Conservation (phyloP, 176 grass and related monocot genomes). For the maize (Zea mays) region DNA sequence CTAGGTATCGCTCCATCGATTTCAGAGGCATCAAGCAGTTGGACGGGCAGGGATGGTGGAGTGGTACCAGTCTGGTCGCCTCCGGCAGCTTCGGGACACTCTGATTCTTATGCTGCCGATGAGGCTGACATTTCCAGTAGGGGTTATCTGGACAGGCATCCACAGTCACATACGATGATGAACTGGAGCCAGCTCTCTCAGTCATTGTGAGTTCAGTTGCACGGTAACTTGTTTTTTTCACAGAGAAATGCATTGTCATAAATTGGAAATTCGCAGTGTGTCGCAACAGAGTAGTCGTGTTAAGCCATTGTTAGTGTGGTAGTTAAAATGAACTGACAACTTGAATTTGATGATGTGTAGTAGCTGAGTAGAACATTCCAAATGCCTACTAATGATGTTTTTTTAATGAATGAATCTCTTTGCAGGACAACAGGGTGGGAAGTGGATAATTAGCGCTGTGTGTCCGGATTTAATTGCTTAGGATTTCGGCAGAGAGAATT, state of each 20-base stretch:
- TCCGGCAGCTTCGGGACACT: slow-evolving; percentile 56
- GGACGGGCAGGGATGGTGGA: slow-evolving; percentile 77
- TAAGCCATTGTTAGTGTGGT: background rate
- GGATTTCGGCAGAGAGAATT: slow-evolving; percentile 26
- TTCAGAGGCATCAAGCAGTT: slow-evolving; percentile 75
- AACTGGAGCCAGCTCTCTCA: slow-evolving; percentile 85
- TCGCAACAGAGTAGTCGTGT: background rate
- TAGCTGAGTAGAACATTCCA: slow-evolving; percentile 16
- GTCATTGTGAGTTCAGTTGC: slow-evolving; percentile 64
- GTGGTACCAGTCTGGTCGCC: slow-evolving; percentile 93
- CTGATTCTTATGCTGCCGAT: slow-evolving; percentile 56
- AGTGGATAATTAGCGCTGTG: slow-evolving; percentile 41
- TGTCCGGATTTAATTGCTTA: slow-evolving; percentile 52
- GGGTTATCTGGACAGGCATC: slow-evolving; percentile 66
- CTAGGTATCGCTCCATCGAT: slow-evolving; percentile 37
- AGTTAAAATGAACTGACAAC: background rate
- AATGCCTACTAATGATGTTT: slow-evolving; percentile 28
- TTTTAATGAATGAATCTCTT: slow-evolving; percentile 21
- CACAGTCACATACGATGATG: slow-evolving; percentile 68
- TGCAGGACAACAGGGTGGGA: slow-evolving; percentile 76
- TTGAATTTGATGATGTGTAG: slow-evolving; percentile 11
- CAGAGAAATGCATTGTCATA: slow-evolving; percentile 7
- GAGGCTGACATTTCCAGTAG: slow-evolving; percentile 62
- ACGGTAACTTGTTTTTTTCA: slow-evolving; percentile 38
- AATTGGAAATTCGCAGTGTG: background rate